Evolutionary conservation across 208 protist species (phyloP).

Genomic region (Crithidia sp.): DNA sequence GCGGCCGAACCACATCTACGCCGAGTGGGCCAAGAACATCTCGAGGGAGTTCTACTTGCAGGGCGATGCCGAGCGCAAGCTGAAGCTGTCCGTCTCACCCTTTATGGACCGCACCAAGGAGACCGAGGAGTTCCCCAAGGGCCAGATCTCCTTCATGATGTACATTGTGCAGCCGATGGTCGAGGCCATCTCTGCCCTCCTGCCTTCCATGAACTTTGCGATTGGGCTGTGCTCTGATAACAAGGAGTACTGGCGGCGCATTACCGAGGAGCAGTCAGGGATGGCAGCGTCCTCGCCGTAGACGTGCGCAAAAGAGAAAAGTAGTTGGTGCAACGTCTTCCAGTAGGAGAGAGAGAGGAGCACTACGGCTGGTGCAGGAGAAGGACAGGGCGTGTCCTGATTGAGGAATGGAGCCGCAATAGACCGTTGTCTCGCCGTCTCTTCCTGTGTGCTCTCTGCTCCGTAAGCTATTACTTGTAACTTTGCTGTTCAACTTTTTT

Average conservation of each 20-base stretch:
- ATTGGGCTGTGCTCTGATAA: conserved; percentile 84
- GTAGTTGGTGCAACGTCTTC: too few relatives aligned
- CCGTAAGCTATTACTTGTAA: too few relatives aligned
- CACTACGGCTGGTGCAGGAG: too few relatives aligned
- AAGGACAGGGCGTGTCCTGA: too few relatives aligned
- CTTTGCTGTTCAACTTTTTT: too few relatives aligned
- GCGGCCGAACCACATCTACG: conserved; percentile 86
- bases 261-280: conserved; percentile 34
- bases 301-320: too few relatives aligned
- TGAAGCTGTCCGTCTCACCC: conserved; percentile 86
- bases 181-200: conserved; percentile 82
- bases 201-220: conserved; percentile 83
- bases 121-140: conserved; percentile 82
- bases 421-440: too few relatives aligned
- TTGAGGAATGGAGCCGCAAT: too few relatives aligned
- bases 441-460: too few relatives aligned
- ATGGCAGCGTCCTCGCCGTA: too few relatives aligned
- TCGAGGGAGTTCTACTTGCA: conserved; percentile 94
- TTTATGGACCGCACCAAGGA: conserved; percentile 93
- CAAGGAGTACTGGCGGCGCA: conserved; percentile 80
- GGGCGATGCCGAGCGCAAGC: conserved; percentile 88
- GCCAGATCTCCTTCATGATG: conserved; percentile 93
- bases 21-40: conserved; percentile 93
- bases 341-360: too few relatives aligned
- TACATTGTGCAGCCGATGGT: conserved; percentile 92